Evolutionary conservation across 805 yeast species (phyloP).

Genomic region (Kluyveromyces wickerhamii): DNA sequence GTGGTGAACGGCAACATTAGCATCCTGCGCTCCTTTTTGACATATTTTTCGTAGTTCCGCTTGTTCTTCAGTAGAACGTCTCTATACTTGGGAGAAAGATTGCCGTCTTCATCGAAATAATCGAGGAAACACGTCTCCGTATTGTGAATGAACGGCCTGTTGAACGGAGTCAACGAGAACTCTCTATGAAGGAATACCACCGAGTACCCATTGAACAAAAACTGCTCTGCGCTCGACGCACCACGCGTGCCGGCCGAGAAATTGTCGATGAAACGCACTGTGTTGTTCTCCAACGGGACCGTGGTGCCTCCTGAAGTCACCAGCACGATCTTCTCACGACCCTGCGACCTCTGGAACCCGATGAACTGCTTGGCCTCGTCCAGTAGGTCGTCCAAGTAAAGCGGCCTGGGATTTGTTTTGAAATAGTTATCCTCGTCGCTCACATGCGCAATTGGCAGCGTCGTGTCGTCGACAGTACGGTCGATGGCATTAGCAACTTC

Average conservation of each 20-base stretch:
- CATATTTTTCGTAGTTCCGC: slow-evolving; percentile 31
- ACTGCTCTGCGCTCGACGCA: slow-evolving; percentile 90
- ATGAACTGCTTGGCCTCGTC: slow-evolving; percentile 55
- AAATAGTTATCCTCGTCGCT: slow-evolving; percentile 75
- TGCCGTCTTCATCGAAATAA: slow-evolving; percentile 57
- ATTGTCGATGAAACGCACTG: slow-evolving; percentile 94
- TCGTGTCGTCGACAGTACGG: slow-evolving; percentile 51
- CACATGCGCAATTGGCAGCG: slow-evolving; percentile 62
- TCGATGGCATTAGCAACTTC: slow-evolving; percentile 70
- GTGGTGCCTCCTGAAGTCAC: slow-evolving; percentile 98
- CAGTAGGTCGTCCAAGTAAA: slow-evolving; percentile 57
- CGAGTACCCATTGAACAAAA: slow-evolving; percentile 77
- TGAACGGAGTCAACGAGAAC: slow-evolving; percentile 83
- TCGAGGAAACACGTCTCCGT: slow-evolving; percentile 74
- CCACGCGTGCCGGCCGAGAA: slow-evolving; percentile 98
- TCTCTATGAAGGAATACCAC: slow-evolving; percentile 91
- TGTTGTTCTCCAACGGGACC: slow-evolving; percentile 93
- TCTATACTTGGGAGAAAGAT: slow-evolving; percentile 52
- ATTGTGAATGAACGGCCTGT: slow-evolving; percentile 82
- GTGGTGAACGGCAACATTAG: slow-evolving; percentile 85
- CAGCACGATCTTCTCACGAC: slow-evolving; percentile 53
- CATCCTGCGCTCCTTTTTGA: slow-evolving; percentile 22
- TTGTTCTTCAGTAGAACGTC: slow-evolving; percentile 54
- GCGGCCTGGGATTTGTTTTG: slow-evolving; percentile 61
- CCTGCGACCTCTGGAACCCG: slow-evolving; percentile 37